Evolutionary conservation across 306 rosid species (phyloP).

Genomic region (Ceratonia siliqua): DNA sequence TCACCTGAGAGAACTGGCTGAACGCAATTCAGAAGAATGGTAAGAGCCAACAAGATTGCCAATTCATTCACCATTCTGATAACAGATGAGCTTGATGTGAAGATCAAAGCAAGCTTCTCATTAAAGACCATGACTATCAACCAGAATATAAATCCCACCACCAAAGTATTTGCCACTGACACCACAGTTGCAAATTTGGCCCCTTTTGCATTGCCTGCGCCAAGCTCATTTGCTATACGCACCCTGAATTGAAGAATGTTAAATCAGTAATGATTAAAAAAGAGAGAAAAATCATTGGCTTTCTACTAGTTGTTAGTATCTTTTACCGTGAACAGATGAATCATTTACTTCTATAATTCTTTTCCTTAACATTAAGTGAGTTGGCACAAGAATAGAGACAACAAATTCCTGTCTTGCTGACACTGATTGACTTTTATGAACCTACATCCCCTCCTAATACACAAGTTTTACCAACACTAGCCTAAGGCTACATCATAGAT

Average conservation of each 20-base stretch:
- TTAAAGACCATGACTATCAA: constrained; percentile 29
- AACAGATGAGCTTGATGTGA: constrained; percentile 7
- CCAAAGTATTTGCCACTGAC: constrained; percentile 51
- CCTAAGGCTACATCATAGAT: not conserved
- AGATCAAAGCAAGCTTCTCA: constrained; percentile 15
- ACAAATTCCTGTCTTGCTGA: not conserved
- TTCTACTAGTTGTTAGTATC: not conserved
- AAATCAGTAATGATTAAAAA: not conserved
- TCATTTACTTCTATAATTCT: not conserved
- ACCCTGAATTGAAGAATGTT: constrained; percentile 44
- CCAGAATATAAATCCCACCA: constrained; percentile 59
- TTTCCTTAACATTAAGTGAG: not conserved
- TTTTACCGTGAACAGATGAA: not conserved
- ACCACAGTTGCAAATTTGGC: constrained; percentile 68
- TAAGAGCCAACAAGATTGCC: constrained; percentile 57
- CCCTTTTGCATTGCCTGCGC: constrained; percentile 63
- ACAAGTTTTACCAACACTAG: not conserved
- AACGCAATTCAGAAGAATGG: constrained; percentile 66
- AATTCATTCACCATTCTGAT: constrained; percentile 40
- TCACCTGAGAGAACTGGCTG: constrained; percentile 75
- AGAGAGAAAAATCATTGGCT: not conserved
- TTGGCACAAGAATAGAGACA: not conserved
- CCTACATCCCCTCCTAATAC: not conserved
- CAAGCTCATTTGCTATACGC: constrained; percentile 73
- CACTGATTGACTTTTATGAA: not conserved